phyloP scores from a whole-genome alignment of 805 yeast genomes.

The Zygotorulaspora florentina region DNA sequence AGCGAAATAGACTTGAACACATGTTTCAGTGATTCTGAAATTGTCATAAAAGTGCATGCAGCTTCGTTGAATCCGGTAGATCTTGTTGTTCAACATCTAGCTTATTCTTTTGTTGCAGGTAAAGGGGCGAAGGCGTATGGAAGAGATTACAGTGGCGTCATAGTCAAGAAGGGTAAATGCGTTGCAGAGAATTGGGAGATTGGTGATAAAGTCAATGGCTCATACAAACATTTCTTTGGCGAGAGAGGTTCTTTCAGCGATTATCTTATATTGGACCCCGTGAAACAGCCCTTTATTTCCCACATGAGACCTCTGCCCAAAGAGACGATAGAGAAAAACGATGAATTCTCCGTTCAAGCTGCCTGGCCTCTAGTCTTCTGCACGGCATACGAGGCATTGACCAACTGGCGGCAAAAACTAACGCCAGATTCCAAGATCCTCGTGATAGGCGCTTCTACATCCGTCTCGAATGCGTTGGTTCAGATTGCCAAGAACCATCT shows the following conservation, averaged over 20 bases:
- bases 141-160: conserved; percentile 31
- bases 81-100: conserved; percentile 15
- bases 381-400: conserved; percentile 50
- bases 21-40: conserved; percentile 24
- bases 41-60: conserved; percentile 29
- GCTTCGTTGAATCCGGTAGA: conserved; percentile 35
- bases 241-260: conserved; percentile 44
- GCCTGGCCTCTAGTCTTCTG: conserved; percentile 61
- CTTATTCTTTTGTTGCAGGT: conserved; percentile 10
- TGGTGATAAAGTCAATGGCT: conserved; percentile 32
- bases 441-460: conserved; percentile 70
- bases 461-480: conserved; percentile 55
- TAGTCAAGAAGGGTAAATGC: conserved; percentile 26
- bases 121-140: conserved; percentile 21
- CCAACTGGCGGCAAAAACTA: conserved; percentile 34
- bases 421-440: conserved; percentile 47
- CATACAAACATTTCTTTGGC: conserved; percentile 21
- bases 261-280: conserved; percentile 42
- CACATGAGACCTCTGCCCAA: conserved; percentile 23
- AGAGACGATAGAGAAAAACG: conserved; percentile 23
- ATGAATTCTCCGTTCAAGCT: conserved; percentile 36
- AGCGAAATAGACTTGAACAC: conserved; percentile 25
- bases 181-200: conserved; percentile 21
- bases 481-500: conserved; percentile 52
- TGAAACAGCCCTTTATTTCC: conserved; percentile 29